Percentiles rank a stretch among this genome's conserved stretches.
These are phyloP conservation scores for Aaosphaeria arxii DNA, from an alignment of 2,329 filamentous ascomycete species.

Conservation along the genomic window DNA sequence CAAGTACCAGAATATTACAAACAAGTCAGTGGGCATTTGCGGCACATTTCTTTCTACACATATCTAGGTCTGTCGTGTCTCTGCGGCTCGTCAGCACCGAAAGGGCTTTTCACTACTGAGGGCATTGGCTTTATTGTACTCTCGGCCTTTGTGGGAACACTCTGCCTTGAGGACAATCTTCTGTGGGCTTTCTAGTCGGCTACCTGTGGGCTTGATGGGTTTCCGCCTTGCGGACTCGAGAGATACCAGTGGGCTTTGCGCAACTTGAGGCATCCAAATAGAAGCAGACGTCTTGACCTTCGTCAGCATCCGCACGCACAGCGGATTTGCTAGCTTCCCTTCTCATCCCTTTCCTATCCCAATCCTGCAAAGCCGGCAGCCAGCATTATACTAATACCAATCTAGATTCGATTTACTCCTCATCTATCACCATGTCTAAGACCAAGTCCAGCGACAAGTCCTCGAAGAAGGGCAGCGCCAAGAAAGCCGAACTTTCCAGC, in stretches of 20 bases:
- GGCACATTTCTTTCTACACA: conserved; percentile 39
- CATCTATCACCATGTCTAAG: conserved; percentile 33
- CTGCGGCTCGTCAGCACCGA: conserved; percentile 34
- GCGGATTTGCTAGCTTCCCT: conserved; percentile 1
- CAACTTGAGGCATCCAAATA: conserved; percentile 39
- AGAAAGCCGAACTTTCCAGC: conserved; percentile 54
- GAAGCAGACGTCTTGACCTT: conserved; percentile 23
- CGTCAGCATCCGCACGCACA: no score
- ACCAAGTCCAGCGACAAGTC: conserved; percentile 30
- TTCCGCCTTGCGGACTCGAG: conserved; percentile 36
- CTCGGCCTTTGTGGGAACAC: conserved; percentile 55
- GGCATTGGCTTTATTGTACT: conserved; percentile 40
- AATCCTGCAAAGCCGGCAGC: conserved; percentile 1
- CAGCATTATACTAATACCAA: conserved; percentile 23
- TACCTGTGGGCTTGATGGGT: conserved; percentile 44
- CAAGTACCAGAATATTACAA: conserved; percentile 32
- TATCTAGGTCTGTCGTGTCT: conserved; percentile 34
- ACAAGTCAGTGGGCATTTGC: conserved; percentile 41
- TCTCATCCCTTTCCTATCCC: neutral
- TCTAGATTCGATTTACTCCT: conserved; percentile 20
- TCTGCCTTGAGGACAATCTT: conserved; percentile 43
- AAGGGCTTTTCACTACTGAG: conserved; percentile 40
- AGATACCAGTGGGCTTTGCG: conserved; percentile 44
- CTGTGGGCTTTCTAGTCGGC: conserved; percentile 46
- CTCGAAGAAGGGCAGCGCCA: conserved; percentile 55